These are phyloP conservation scores for Decorospora gaudefroyi DNA, from an alignment of 2,329 filamentous ascomycete genomes.

Conservation along the genomic window DNA sequence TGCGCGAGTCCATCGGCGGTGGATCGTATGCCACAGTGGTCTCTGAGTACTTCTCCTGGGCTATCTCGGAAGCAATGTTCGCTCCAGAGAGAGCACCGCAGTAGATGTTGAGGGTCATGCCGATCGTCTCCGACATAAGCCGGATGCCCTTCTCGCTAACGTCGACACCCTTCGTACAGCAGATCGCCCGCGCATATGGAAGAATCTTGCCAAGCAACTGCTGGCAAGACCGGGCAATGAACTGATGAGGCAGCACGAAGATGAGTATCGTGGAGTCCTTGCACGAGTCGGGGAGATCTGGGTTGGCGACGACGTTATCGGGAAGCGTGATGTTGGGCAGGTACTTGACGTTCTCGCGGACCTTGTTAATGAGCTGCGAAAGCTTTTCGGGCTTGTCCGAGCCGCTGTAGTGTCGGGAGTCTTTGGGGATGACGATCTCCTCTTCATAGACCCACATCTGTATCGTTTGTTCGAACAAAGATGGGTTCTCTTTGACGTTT, in stretches of 20 bases:
- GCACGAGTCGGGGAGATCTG: conserved; percentile 78
- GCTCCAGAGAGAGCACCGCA: conserved; percentile 93
- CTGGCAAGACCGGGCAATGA: conserved; percentile 84
- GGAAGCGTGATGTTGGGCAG: conserved; percentile 86
- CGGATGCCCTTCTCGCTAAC: conserved; percentile 84
- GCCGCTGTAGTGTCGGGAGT: conserved; percentile 73
- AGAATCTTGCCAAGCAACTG: conserved; percentile 86
- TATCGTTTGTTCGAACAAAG: conserved; percentile 84
- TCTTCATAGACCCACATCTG: conserved; percentile 99
- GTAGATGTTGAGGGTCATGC: conserved; percentile 89
- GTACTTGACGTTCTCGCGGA: conserved; percentile 98
- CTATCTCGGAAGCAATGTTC: conserved; percentile 95
- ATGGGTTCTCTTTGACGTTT: conserved; percentile 76
- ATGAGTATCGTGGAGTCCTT: conserved; percentile 84
- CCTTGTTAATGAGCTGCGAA: conserved; percentile 84
- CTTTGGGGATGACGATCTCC: conserved; percentile 72
- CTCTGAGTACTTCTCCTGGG: conserved; percentile 93
- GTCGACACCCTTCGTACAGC: conserved; percentile 97
- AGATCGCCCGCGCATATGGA: conserved; percentile 89
- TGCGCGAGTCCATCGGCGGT: conserved; percentile 81
- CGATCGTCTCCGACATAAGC: conserved; percentile 94
- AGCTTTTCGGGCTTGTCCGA: conserved; percentile 76
- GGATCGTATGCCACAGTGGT: conserved; percentile 97
- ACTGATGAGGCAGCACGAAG: conserved; percentile 97
- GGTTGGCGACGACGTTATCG: conserved; percentile 80